Percentiles rank a stretch among this genome's conserved stretches.
phyloP scores from a whole-genome alignment of 73 alveolate genomes.

The Blepharisma stoltei region DNA sequence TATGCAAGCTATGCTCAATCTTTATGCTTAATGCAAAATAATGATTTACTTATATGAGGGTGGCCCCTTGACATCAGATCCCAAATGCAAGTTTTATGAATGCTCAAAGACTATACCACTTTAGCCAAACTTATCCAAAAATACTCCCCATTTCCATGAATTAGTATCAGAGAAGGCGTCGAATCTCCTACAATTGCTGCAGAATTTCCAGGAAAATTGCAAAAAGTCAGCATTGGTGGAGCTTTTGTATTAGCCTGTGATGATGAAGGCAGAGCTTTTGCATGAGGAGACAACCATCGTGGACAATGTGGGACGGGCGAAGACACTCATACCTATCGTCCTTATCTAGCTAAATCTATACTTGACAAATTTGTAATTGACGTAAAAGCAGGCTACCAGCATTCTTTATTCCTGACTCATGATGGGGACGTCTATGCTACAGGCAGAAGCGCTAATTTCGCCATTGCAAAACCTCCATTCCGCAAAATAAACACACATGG shows the following conservation, averaged over 20 bases:
- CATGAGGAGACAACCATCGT: conserved; percentile 31
- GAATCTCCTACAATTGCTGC: conserved; percentile 18
- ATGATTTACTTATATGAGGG: conserved; percentile 22
- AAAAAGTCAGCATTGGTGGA: conserved; percentile 26
- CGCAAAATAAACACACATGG: neutral
- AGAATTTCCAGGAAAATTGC: neutral
- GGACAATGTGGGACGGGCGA: conserved; percentile 32
- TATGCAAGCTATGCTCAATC: conserved; percentile 29
- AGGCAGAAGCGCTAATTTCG: conserved; percentile 13
- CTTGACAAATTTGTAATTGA: neutral
- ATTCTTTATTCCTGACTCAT: conserved; percentile 13
- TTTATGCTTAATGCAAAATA: neutral
- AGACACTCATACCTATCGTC: neutral
- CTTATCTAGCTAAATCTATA: neutral
- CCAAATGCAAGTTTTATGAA: conserved; percentile 16
- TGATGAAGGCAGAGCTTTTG: conserved; percentile 16
- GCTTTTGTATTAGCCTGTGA: conserved; percentile 33
- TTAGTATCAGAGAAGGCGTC: conserved; percentile 25
- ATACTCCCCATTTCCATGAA: conserved; percentile 31
- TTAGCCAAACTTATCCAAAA: conserved; percentile 15
- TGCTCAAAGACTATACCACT: neutral
- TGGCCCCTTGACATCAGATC: conserved; percentile 33
- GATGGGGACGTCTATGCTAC: conserved; percentile 21
- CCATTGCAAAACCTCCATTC: conserved; percentile 3
- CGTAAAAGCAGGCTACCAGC: conserved; percentile 27